Base-by-base conservation (phyloP, 1,284 basidiomycete species). In the Ustilago shanxiensis region DNA sequence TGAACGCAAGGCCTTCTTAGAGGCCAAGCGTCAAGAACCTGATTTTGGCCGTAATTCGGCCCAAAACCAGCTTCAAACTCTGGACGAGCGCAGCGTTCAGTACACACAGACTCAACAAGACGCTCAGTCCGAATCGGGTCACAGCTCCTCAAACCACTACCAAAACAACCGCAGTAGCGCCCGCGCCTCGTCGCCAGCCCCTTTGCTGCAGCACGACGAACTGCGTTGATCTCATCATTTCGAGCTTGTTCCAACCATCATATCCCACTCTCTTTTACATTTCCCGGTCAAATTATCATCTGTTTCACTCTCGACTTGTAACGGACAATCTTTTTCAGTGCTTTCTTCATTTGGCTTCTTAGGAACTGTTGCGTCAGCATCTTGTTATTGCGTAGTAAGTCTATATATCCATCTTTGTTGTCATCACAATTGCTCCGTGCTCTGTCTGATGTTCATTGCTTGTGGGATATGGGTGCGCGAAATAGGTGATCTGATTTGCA, bases 1-100 rank as follows among this genome's bases (percentile, higher is more conserved):
- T 9, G 75, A 77, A 52, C 70, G 75, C 28, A 66, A 71, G 22
- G 66, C 67, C 9, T 77, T 77, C 63, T 59, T 77, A 16, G 59
- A 68, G 44, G 57, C 67, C 24, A 33, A 60, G 13, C 60, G 64
- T n/a, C 60, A 55, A 22, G 54, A 52, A 14, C 55, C 55, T 14
- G 63, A 53, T 24, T 60, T 55, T 47, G 56, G 35, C n/a, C 62
- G 28, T n/a, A 63, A 22, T 24, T 55, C 56, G 2, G 35, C 49
- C 52, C 53, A 51, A 13, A 35, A 28, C 14, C 62, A 52, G 16
- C 35, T 58, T 33, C 64, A 60, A 16, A 55, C 56, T n/a, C 56
- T 70, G 10, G 64, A 52, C 56, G 70, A 66, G 45, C 60, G 37
- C 49, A 66, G 52, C 41, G 70, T 63, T 1, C 64, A 63, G 22